Base-by-base conservation (phyloP, 805 yeast genomes). In the Nematodospora valgi region DNA sequence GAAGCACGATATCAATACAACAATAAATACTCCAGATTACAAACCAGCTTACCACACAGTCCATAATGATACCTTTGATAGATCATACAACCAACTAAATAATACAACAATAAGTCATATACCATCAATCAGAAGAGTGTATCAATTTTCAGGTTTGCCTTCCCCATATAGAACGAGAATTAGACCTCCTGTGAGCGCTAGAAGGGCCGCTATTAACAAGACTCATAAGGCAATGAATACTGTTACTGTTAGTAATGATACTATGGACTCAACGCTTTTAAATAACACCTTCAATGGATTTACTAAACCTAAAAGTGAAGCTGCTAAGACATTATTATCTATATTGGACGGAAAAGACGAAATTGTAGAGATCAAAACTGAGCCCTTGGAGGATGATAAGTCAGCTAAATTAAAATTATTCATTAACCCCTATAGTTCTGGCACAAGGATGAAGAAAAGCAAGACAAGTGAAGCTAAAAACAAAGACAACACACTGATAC, bases 131-230 rank as follows among this genome's bases (percentile, higher is more conserved):
- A 66, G 62, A 43, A 44, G 74, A 40, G 72, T 68, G 8, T 66
- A 66, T 45, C 72, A 64, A 35, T 68, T 68, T 37, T 61, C 70
- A 1, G 74, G 72, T 1, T 47, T 68, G 22, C 72, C 72, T 4
- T 64, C 71, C 3, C 72, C 72, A 2, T 67, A 65, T 45, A 47
- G 60, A 40, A 66, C 72, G 2, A 55, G 67, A 40, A 66, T 57
- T 40, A 56, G 49, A 40, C 59, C 63, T 17, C 71, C 62, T 2
- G 48, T 52, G 16, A 29, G 42, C 12, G 32, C 46, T 13, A 41
- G 35, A 23, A 35, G 10, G 21, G 21, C 30, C 4, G 31, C 18
- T 6, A 24, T 19, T 21, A 13, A 7, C 8, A 29, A 29, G 18
- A n/a, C n/a, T n/a, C n/a, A n/a, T n/a, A 24, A 12, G 27, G 12